Percentiles rank a stretch among this genome's conserved stretches.
Conservation (phyloP, 192 early-diverging fungal species). For the Geranomyces variabilis region DNA sequence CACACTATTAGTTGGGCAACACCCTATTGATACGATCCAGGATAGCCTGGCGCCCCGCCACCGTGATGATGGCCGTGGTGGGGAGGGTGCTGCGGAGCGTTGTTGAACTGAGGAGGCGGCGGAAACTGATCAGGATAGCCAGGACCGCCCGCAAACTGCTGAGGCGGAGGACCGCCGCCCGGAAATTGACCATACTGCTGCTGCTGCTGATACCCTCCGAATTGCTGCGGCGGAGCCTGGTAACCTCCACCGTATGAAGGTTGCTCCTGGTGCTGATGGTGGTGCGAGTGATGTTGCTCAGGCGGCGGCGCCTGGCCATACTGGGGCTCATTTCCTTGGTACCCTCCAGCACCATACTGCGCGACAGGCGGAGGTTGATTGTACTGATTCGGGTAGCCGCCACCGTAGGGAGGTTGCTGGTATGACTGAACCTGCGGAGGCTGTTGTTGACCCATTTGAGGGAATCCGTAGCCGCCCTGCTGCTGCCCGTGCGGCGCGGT, state of each 20-base stretch:
- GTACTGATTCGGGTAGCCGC: neutral
- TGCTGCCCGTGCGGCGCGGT: neutral
- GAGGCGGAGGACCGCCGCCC: too few relatives aligned
- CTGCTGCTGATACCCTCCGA: neutral
- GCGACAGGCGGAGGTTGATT: neutral
- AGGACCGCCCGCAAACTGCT: too few relatives aligned
- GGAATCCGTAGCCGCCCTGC: neutral
- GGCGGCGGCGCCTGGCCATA: neutral
- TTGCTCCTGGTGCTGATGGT: neutral
- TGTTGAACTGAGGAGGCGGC: too few relatives aligned
- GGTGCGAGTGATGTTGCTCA: neutral
- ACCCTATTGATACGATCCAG: neutral
- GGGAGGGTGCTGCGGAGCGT: too few relatives aligned
- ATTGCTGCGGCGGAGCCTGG: neutral
- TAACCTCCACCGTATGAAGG: neutral
- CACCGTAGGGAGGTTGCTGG: conserved; percentile 8
- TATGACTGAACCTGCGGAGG: neutral
- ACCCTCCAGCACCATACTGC: neutral
- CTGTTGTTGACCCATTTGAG: neutral
- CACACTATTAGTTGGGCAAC: too few relatives aligned
- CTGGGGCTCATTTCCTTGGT: neutral
- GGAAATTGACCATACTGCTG: too few relatives aligned
- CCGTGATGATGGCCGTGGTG: neutral
- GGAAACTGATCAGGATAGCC: too few relatives aligned
- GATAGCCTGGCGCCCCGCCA: neutral